Evolutionary conservation across 495 filamentous ascomycete species (phyloP).

Genomic region (Recurvomyces mirabilis): DNA sequence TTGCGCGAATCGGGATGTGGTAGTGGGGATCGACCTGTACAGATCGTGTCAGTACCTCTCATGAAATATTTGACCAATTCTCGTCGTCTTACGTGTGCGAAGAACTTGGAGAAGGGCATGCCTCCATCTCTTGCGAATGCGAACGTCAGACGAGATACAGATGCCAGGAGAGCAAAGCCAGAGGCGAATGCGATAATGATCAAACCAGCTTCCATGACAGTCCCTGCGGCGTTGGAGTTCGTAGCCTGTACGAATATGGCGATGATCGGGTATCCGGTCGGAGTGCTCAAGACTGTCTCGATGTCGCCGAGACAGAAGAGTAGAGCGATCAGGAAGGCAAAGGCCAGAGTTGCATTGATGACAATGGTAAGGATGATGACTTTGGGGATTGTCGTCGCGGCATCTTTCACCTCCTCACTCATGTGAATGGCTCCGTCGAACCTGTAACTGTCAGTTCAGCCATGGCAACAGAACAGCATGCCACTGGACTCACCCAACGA

Average conservation of each 20-base stretch:
- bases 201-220: slow-evolving; percentile 2
- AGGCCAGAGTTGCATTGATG: slow-evolving; percentile 12
- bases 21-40: slow-evolving; percentile 9
- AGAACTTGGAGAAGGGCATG: slow-evolving; percentile 14
- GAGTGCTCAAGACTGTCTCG: slow-evolving; percentile 1
- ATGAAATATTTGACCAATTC: background rate
- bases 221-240: slow-evolving; percentile 3
- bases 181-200: slow-evolving; percentile 5
- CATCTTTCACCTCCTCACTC: slow-evolving; percentile 10
- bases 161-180: slow-evolving; percentile 5
- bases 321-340: slow-evolving; percentile 2
- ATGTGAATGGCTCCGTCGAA: slow-evolving; percentile 16
- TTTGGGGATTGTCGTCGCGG: slow-evolving; percentile 1
- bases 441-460: background rate
- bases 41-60: background rate
- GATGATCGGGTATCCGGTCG: slow-evolving; percentile 7
- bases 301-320: slow-evolving; percentile 11
- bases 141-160: slow-evolving; percentile 8
- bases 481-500: slow-evolving; percentile 6
- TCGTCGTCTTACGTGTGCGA: slow-evolving; percentile 2
- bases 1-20: background rate
- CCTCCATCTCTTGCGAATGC: slow-evolving; percentile 14
- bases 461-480: background rate
- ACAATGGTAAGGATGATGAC: slow-evolving; percentile 8
- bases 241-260: slow-evolving; percentile 10